Evolutionary conservation across 176 grass and related monocot genomes (phyloP).

Genomic region (Oryza officinalis): DNA sequence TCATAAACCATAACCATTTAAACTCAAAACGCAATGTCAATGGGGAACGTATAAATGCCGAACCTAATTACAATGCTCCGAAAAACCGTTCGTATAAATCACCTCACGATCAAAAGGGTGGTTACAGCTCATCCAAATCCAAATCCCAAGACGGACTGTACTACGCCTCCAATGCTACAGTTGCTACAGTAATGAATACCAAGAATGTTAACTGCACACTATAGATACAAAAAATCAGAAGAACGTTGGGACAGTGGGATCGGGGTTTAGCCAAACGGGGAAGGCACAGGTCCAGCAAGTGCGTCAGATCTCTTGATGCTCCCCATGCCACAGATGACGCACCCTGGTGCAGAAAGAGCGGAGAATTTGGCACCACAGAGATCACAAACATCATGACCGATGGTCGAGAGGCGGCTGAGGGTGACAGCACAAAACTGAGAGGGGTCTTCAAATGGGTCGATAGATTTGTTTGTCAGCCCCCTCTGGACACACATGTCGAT

Average conservation of each 20-base stretch:
- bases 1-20: not conserved
- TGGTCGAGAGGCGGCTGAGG: slow-evolving; percentile 86
- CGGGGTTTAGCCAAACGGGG: slow-evolving; percentile 59
- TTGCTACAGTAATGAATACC: slow-evolving; percentile 28
- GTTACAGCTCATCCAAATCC: not conserved
- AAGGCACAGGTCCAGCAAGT: slow-evolving; percentile 66
- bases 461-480: slow-evolving; percentile 86
- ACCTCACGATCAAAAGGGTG: not conserved
- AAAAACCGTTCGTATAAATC: not conserved
- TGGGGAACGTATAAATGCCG: not conserved
- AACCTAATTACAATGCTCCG: not conserved
- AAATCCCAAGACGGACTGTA: not conserved
- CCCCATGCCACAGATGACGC: slow-evolving; percentile 95
- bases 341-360: slow-evolving; percentile 83
- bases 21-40: not conserved
- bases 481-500: slow-evolving; percentile 92
- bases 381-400: slow-evolving; percentile 87
- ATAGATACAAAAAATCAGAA: slow-evolving; percentile 41
- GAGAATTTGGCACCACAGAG: slow-evolving; percentile 95
- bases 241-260: not conserved
- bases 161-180: slow-evolving; percentile 23
- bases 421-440: slow-evolving; percentile 95
- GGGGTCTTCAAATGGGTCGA: slow-evolving; percentile 94
- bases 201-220: slow-evolving; percentile 52
- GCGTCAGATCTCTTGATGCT: slow-evolving; percentile 94